phyloP scores from a whole-genome alignment of 2,329 filamentous ascomycete species.

The Paecilomyces variotii region DNA sequence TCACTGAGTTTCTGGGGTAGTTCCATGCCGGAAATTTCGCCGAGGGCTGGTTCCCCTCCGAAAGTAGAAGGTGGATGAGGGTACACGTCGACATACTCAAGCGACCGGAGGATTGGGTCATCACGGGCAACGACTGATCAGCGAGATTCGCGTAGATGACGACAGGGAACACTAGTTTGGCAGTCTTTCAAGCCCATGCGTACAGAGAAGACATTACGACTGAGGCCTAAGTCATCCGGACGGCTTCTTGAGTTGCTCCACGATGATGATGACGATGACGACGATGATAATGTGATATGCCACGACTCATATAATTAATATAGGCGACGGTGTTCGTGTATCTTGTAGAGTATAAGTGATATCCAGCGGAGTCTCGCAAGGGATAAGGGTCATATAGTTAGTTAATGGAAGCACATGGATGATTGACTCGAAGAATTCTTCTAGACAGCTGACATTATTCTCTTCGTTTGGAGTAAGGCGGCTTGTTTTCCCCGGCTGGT shows the following conservation, averaged over 20 bases:
- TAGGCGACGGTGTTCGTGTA: not conserved
- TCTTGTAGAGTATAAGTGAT: not conserved
- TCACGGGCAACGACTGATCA: not conserved
- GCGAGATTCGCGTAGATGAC: not conserved
- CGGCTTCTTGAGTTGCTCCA: not conserved
- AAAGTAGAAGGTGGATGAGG: not conserved
- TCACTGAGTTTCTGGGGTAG: constrained; percentile 27
- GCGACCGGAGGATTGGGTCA: not conserved
- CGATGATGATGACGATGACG: not conserved
- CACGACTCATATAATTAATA: not conserved
- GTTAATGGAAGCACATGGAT: not conserved
- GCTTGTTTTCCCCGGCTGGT: not conserved
- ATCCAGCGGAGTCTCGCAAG: not conserved
- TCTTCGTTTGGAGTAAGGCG: not conserved
- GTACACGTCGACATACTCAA: not conserved
- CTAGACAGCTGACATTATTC: not conserved
- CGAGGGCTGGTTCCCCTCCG: constrained; percentile 17
- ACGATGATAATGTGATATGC: not conserved
- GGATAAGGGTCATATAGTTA: not conserved
- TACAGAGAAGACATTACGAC: not conserved
- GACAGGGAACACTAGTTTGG: not conserved
- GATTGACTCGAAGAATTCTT: too few species aligned
- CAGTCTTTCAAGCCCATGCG: not conserved
- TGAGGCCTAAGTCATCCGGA: not conserved
- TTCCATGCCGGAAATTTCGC: constrained; percentile 27